Base-by-base conservation (phyloP, 441 rosid genomes). In the Biscutella laevigata region DNA sequence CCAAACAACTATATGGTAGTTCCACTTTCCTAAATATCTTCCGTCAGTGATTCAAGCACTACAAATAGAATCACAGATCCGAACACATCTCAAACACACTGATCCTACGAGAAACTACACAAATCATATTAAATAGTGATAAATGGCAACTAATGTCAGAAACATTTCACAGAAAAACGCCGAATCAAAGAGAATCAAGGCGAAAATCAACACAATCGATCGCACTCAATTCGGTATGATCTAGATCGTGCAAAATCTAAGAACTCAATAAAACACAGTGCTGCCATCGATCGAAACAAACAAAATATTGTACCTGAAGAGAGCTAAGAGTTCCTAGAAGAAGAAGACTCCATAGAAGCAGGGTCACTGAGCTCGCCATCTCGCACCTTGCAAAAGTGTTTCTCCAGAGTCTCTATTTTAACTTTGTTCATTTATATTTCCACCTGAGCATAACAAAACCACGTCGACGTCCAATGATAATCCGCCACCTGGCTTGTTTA, bases 311-410 rank as follows among this genome's bases (percentile, higher is more conserved):
- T 25, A 81, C 82, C 82, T 79, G 72, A 50, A 68, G 54, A 13
- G 58, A 42, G 22, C 50, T 38, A 28, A 74, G 35, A 49, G 79
- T 64, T 24, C 74, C 78, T 4, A 77, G 51, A 37, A 81, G 62
- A 56, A 73, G 37, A 29, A 81, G 53, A 61, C 73, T 44, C 58
- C 73, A 74, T 20, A 77, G 64, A 65, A 73, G 59, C n/a, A 66
- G 45, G 35, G 57, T 64, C 45, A 61, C 71, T 62, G 76, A 50
- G 49, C 64, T 70, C 68, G 70, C 80, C 82, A 74, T 81, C 50
- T 66, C 56, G 49, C 57, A 53, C 57, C 33, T 34, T 58, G 22
- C 16, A 17, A 12, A 17, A 6, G 19, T 8, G 25, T 24, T 27
- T 19, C 15, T 44, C 34, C 7, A 4, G 14, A 24, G 20, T 1